These are phyloP conservation scores for Xylaria digitata DNA, from an alignment of 2,329 filamentous ascomycete genomes.

Conservation along the genomic window DNA sequence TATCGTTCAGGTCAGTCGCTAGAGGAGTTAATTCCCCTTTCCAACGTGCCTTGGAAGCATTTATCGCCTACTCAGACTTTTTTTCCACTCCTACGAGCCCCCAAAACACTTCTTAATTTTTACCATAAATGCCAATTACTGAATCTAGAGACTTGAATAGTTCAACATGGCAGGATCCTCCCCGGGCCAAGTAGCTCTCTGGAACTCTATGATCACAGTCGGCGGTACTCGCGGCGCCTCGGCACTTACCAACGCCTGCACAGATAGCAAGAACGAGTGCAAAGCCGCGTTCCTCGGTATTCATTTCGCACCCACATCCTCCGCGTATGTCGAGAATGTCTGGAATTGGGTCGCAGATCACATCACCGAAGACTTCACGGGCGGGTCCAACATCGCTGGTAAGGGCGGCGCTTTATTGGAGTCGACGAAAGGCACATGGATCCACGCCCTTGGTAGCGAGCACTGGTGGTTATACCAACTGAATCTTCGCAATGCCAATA, in stretches of 20 bases:
- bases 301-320: slow-evolving; percentile 59
- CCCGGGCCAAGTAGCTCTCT: slow-evolving; percentile 50
- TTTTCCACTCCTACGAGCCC: too few species aligned
- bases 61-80: too few species aligned
- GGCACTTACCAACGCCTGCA: slow-evolving; percentile 47
- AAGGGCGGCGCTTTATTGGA: slow-evolving; percentile 62
- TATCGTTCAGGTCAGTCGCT: slow-evolving; percentile 57
- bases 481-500: slow-evolving; percentile 61
- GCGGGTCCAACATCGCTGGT: slow-evolving; percentile 58
- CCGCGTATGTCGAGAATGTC: slow-evolving; percentile 65
- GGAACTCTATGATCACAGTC: slow-evolving; percentile 54
- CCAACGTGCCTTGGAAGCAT: too few species aligned
- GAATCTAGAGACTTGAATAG: not conserved
- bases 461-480: slow-evolving; percentile 70
- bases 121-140: too few species aligned
- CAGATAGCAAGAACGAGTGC: slow-evolving; percentile 53
- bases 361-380: slow-evolving; percentile 59
- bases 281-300: slow-evolving; percentile 60
- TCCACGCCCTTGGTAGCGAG: slow-evolving; percentile 64
- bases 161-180: slow-evolving; percentile 52
- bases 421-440: slow-evolving; percentile 60
- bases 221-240: slow-evolving; percentile 52
- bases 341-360: slow-evolving; percentile 68
- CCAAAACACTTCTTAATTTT: too few species aligned
- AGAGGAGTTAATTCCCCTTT: too few species aligned